Conservation (phyloP, 208 protist species). For the Borovskyia barvae region DNA sequence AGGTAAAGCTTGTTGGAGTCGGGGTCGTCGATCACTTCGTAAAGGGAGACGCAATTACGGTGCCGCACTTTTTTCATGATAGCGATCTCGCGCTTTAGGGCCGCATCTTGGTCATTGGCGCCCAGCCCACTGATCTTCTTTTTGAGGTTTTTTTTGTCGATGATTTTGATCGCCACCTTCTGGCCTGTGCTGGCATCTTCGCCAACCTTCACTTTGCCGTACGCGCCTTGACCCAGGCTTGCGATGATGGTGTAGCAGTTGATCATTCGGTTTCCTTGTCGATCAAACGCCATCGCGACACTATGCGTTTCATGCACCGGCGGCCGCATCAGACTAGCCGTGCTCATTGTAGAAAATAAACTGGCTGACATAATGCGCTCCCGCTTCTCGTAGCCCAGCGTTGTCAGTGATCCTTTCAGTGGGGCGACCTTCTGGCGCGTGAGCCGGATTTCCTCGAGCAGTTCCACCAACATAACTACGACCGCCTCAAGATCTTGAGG, state of each 20-base stretch:
- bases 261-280: constrained; percentile 60
- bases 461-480: constrained; percentile 40
- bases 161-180: constrained; percentile 82
- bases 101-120: constrained; percentile 22
- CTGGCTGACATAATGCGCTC: constrained; percentile 19
- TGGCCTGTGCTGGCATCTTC: constrained; percentile 36
- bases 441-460: constrained; percentile 43
- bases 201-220: constrained; percentile 71
- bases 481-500: constrained; percentile 29
- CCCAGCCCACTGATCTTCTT: constrained; percentile 40
- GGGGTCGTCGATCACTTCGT: constrained; percentile 96
- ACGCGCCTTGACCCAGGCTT: constrained; percentile 55
- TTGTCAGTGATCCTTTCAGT: constrained; percentile 6
- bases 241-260: constrained; percentile 72
- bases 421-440: constrained; percentile 12
- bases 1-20: constrained; percentile 85
- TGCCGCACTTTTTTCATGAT: constrained; percentile 97
- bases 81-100: constrained; percentile 68
- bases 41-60: constrained; percentile 92
- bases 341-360: constrained; percentile 46
- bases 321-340: constrained; percentile 40
- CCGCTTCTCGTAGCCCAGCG: not conserved
- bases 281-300: constrained; percentile 47
- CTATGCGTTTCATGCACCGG: constrained; percentile 64
- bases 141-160: constrained; percentile 69